A percentile compares a stretch with the other conserved stretches of the same genome.
Evolutionary conservation across 192 early-diverging fungal genomes (phyloP).

Genomic region (Obelidium mucronatum): DNA sequence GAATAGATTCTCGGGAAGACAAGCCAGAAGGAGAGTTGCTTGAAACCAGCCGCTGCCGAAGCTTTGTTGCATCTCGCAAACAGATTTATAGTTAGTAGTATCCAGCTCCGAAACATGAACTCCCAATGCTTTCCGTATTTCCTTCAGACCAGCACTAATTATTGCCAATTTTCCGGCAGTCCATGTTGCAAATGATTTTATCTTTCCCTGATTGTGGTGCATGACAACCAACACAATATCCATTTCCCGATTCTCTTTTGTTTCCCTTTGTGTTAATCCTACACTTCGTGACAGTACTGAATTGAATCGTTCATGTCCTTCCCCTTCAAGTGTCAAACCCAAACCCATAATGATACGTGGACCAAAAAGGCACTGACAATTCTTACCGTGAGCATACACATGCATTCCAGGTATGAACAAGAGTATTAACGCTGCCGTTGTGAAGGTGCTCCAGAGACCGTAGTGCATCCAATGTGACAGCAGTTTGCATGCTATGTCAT

Average conservation of each 20-base stretch:
- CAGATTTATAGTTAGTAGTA: neutral
- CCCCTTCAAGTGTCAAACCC: conserved; percentile 5
- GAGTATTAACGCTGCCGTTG: neutral
- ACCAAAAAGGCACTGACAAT: conserved; percentile 2
- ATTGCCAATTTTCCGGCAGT: neutral
- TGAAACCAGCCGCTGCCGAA: neutral
- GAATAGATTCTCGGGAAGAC: neutral
- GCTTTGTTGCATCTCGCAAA: neutral
- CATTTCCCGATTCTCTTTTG: neutral
- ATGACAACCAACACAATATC: neutral
- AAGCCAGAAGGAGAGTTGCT: neutral
- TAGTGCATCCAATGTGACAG: neutral
- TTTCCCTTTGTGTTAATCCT: neutral
- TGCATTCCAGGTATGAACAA: conserved; percentile 2
- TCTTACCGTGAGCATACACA: conserved; percentile 5
- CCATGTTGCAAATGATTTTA: neutral
- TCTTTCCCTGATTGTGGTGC: neutral
- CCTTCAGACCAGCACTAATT: neutral
- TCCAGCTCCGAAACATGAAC: neutral
- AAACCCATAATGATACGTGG: conserved; percentile 8
- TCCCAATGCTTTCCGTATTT: neutral
- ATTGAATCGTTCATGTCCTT: conserved; percentile 12
- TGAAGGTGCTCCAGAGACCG: neutral
- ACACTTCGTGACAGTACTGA: neutral
- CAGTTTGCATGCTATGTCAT: neutral